Base-by-base conservation (phyloP, 106 monocot species). In the Dendrobium nobile region DNA sequence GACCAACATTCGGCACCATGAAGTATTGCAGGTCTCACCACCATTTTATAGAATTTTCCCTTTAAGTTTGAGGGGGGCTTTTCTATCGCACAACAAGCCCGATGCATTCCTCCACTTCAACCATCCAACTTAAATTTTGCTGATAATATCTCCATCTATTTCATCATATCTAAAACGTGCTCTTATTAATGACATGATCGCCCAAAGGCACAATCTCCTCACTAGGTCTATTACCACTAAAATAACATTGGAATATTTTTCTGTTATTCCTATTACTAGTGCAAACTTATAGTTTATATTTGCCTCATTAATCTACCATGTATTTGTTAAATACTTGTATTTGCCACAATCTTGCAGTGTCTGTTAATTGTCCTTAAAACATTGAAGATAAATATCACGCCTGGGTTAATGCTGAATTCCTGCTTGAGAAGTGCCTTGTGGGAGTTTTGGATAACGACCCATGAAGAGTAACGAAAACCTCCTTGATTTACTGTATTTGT, bases 321-420 rank as follows among this genome's bases (percentile, higher is more conserved):
- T 61, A 70, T 33, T 70, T 3, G 37, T 31, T 74, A 42, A 70
- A 43, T 43, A 43, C 18, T 41, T 42, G 37, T 70, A 31, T 70
- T 27, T 70, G 70, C 33, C 37, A 37, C 37, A 70, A 33, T 70
- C 13, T 40, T 70, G 4, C 11, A 16, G 33, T 70, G 20, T 74
- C n/a, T 74, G 42, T 20, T 70, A 17, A 2, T 33, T 20, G 20
- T 74, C 76, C 76, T 76, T 76, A 26, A 74, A 42, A 26, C 2
- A 47, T 61, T 82, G 37, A 48, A 93, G 92, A 93, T 74, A 93
- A 93, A 78, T 88, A 93, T 82, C 92, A 93, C 77, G 86, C 92
- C 8, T 93, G 92, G 92, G 92, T 93, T 61, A 93, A 90, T 77
- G 84, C 86, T 2, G 92, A 93, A 65, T 88, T 90, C 80, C 61